Conservation (phyloP, 2,329 filamentous ascomycete genomes). For the Hymenoscyphus fraxineus region DNA sequence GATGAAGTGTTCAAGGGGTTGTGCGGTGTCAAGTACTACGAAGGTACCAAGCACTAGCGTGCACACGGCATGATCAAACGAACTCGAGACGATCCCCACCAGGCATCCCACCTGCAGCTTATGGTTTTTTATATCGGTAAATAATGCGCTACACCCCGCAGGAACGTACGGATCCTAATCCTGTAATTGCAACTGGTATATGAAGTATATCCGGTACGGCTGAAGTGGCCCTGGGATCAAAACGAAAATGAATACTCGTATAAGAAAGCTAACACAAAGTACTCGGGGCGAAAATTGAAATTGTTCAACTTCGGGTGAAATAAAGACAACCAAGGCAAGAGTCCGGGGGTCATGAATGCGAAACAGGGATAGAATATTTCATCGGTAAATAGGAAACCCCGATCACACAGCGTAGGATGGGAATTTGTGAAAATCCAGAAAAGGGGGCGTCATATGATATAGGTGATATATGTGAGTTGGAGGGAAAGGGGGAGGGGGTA, state of each 20-base stretch:
- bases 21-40: background rate
- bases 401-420: background rate
- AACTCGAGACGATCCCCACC: constrained; percentile 5
- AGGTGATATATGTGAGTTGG: background rate
- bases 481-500: background rate
- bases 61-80: constrained; percentile 3
- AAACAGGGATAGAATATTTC: background rate
- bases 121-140: background rate
- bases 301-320: background rate
- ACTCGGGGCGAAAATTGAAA: no score
- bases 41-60: background rate
- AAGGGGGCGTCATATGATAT: background rate
- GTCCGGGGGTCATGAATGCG: background rate
- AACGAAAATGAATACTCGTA: background rate
- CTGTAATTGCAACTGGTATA: background rate
- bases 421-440: background rate
- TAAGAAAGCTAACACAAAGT: background rate
- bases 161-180: background rate
- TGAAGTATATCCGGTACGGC: background rate
- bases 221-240: background rate
- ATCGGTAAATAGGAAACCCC: background rate
- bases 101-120: background rate
- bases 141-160: background rate
- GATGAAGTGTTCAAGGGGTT: constrained; percentile 1
- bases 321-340: background rate